A percentile compares a stretch with the other conserved stretches of the same genome.
Conservation (phyloP, 352 stramenopile genomes). For the Phytophthora hybrid region DNA sequence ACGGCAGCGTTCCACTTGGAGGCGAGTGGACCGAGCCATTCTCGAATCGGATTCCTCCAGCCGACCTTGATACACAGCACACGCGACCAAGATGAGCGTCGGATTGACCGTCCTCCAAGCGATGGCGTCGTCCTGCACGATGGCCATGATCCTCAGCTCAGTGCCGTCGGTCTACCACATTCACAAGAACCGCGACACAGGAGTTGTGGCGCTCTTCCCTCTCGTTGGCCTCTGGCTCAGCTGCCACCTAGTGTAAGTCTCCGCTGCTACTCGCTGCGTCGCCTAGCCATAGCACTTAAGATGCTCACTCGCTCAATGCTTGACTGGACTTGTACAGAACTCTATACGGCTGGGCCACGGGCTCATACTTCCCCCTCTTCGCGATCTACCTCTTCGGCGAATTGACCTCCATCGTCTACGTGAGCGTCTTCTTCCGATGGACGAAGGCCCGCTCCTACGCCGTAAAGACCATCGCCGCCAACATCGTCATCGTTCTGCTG, state of each 20-base stretch:
- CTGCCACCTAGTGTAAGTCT: conserved; percentile 43
- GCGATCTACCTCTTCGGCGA: conserved; percentile 36
- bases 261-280: not conserved
- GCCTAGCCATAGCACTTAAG: not conserved
- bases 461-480: conserved; percentile 24
- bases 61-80: conserved; percentile 14
- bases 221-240: conserved; percentile 46
- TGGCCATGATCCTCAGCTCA: conserved; percentile 34
- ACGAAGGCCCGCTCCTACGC: conserved; percentile 28
- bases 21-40: conserved; percentile 13
- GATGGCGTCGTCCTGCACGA: conserved; percentile 41
- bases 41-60: conserved; percentile 21
- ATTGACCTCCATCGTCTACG: conserved; percentile 34
- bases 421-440: conserved; percentile 35
- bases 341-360: conserved; percentile 37
- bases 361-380: conserved; percentile 47
- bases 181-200: conserved; percentile 26
- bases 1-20: conserved; percentile 5
- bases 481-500: conserved; percentile 22
- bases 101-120: conserved; percentile 39
- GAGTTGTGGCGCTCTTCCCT: conserved; percentile 32
- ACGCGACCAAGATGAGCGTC: conserved; percentile 23
- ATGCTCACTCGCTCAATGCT: conserved; percentile 2
- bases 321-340: conserved; percentile 7
- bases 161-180: conserved; percentile 44